phyloP scores from a whole-genome alignment of 345 rosid species.

The Camelina neglecta region DNA sequence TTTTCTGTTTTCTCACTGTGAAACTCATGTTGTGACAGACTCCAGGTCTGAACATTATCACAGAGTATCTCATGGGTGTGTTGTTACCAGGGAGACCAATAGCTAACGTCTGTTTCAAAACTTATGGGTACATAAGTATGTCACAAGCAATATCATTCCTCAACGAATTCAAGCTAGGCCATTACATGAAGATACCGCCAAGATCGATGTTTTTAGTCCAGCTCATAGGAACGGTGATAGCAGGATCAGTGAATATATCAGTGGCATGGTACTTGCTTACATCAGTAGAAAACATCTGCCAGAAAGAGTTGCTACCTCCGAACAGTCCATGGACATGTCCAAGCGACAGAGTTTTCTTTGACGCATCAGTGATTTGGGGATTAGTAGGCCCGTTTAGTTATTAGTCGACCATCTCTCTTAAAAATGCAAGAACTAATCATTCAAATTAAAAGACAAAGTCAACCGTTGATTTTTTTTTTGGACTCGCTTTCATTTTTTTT shows the following conservation, averaged over 20 bases:
- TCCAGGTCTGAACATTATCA: constrained; percentile 62
- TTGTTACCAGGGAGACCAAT: constrained; percentile 65
- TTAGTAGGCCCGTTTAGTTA: too few relatives aligned
- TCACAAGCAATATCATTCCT: constrained; percentile 61
- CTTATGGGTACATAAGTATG: constrained; percentile 64
- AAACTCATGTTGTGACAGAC: constrained; percentile 37
- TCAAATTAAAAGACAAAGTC: too few relatives aligned
- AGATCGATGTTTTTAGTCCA: constrained; percentile 63
- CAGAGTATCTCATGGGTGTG: constrained; percentile 66
- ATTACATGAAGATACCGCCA: constrained; percentile 68
- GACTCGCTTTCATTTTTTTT: too few relatives aligned
- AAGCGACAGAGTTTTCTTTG: constrained; percentile 58
- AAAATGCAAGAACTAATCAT: too few relatives aligned
- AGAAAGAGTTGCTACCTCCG: neutral
- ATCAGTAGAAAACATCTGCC: constrained; percentile 57
- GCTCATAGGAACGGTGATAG: constrained; percentile 56
- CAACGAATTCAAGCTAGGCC: constrained; percentile 65
- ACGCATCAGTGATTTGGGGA: constrained; percentile 14
- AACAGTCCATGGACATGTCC: constrained; percentile 69
- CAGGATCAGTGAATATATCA: constrained; percentile 56
- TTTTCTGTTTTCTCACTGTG: constrained; percentile 1
- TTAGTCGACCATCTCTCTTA: too few relatives aligned
- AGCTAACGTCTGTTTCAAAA: constrained; percentile 64
- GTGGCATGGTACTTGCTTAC: constrained; percentile 62
- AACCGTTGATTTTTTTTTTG: too few relatives aligned